Percentiles rank a stretch among this genome's conserved stretches.
Evolutionary conservation across 1,139 yeast species (phyloP).

Genomic region (Chernovozyma sophiae-reginae): DNA sequence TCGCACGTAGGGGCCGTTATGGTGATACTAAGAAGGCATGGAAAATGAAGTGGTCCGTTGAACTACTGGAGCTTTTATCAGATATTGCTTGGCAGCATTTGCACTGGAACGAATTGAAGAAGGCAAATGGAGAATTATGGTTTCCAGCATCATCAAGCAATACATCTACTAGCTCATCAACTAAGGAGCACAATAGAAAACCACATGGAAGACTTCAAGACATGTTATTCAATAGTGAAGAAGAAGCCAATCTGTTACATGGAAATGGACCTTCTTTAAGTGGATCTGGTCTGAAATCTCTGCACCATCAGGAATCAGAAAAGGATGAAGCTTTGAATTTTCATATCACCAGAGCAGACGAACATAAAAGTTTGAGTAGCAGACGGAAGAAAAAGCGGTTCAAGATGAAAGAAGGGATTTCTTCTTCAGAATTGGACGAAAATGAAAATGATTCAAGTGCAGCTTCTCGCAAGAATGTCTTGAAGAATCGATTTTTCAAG

Average conservation of each 20-base stretch:
- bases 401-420: neutral
- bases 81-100: slow-evolving; percentile 64
- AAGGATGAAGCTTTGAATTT: neutral
- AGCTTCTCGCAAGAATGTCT: neutral
- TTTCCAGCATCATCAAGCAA: slow-evolving; percentile 33
- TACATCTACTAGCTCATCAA: neutral
- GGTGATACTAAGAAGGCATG: slow-evolving; percentile 22
- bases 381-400: neutral
- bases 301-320: neutral
- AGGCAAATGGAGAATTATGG: slow-evolving; percentile 57
- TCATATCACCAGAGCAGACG: neutral
- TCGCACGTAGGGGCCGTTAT: slow-evolving; percentile 8
- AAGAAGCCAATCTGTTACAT: slow-evolving; percentile 3
- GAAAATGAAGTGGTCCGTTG: slow-evolving; percentile 62
- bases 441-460: neutral
- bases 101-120: slow-evolving; percentile 60
- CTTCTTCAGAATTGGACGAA: neutral
- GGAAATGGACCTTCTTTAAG: slow-evolving; percentile 1
- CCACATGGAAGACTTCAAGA: slow-evolving; percentile 24
- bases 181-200: neutral
- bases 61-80: slow-evolving; percentile 55
- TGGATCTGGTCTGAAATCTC: neutral
- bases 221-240: slow-evolving; percentile 19
- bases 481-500: slow-evolving; percentile 5
- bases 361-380: neutral